Evolutionary conservation across 768 basidiomycete genomes (phyloP), one percentile per base, ranked within the genome.

Genomic region (Collybia sp.): DNA sequence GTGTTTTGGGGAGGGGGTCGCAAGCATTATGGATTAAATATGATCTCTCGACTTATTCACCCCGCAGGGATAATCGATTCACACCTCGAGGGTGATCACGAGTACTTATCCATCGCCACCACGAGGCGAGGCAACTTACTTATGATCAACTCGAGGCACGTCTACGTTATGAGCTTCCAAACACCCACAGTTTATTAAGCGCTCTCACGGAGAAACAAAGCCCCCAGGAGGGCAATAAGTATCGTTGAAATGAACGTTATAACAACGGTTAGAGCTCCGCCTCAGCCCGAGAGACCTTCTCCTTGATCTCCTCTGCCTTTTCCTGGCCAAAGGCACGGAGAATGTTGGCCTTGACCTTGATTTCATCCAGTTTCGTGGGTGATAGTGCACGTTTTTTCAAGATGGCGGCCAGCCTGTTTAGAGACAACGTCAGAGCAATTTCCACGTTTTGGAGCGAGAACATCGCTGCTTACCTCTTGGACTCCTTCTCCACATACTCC

Each of bases 301-400:
- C 62, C 56, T 70, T 59, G 30, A 49, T 56, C 39, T 65, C 64
- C 45, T 67, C 68, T 52, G 65, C 65, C 6, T 59, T 61, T 51
- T 75, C 67, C 51, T 66, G 64, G 30, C 60, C 50, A 50, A 92
- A 91, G 0, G 86, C 79, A 12, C 67, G 62, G 40, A 93, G 76
- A 55, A 98, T 79, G 70, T 98, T 98, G 44, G 80, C 76, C 71
- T 95, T 97, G 62, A 88, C 77, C 67, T 90, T 88, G 59, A 97
- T 83, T 69, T 97, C 93, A 60, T 99, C 96, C 36, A 93, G 67
- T 69, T 98, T 97, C 35, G 73, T 66, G 0, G 78, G 73, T 6
- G 86, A 73, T 36, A 97, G 70, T n/a, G 72, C 82, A 41, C 85
- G 83, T 65, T 93, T 95, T 56, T 70, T 66, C 47, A 94, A 74